phyloP scores from a whole-genome alignment of 2,329 filamentous ascomycete species.

The Cryphonectria naterciae region DNA sequence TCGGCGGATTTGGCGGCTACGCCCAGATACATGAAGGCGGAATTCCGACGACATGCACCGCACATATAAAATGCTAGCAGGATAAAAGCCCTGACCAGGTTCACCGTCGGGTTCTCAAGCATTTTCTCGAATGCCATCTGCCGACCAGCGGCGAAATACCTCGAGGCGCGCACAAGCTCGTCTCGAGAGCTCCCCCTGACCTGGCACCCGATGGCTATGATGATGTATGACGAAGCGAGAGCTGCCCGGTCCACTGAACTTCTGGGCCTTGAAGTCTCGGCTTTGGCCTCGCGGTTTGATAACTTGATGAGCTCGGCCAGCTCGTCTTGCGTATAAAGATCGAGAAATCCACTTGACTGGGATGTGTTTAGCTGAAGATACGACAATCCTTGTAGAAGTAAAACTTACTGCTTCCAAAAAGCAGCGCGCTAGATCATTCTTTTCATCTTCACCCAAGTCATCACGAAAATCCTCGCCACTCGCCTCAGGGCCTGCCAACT shows the following conservation, averaged over 20 bases:
- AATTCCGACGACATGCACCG: conserved; percentile 60
- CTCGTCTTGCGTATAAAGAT: conserved; percentile 20
- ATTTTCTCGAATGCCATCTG: conserved; percentile 51
- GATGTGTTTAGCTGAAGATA: neutral
- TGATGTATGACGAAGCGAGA: conserved; percentile 24
- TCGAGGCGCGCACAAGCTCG: conserved; percentile 24
- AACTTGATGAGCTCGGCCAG: conserved; percentile 10
- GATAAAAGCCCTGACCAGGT: conserved; percentile 56
- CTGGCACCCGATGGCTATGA: conserved; percentile 34
- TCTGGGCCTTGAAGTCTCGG: neutral
- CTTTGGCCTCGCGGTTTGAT: neutral
- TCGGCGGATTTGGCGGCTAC: conserved; percentile 61
- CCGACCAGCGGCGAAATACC: conserved; percentile 32
- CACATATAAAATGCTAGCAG: conserved; percentile 65
- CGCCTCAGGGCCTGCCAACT: conserved; percentile 16
- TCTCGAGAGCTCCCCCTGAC: conserved; percentile 26
- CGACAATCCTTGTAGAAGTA: neutral
- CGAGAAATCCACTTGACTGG: conserved; percentile 22
- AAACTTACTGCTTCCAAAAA: conserved; percentile 23
- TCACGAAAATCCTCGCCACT: conserved; percentile 5
- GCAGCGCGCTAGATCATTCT: conserved; percentile 4
- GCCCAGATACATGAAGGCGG: conserved; percentile 67
- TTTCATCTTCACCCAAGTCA: conserved; percentile 5
- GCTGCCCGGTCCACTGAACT: conserved; percentile 9
- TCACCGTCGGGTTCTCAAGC: conserved; percentile 57